Base-by-base conservation (phyloP, 352 stramenopile species). In the Phytophthora sp. region DNA sequence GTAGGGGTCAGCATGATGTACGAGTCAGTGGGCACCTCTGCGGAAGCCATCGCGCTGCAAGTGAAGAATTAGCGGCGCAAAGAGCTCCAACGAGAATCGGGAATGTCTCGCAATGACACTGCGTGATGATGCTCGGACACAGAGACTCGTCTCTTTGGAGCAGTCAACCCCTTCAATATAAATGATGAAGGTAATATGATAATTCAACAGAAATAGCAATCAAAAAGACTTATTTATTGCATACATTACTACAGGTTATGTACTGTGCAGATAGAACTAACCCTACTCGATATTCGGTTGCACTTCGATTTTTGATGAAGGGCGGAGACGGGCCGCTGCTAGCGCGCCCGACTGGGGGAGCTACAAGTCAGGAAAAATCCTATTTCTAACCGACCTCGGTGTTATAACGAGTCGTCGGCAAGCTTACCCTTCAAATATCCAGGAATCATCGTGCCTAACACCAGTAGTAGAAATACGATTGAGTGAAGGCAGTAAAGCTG, bases 1-100 rank as follows among this genome's bases (percentile, higher is more conserved):
- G 73, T 86, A 50, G 78, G 78, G 36, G 78, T 86, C n/a, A 86
- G 62, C 65, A 68, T 72, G 63, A 86, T 84, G 67, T 86, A 86
- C 52, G 75, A 69, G 63, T 84, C 41, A 11, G 53, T 55, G 38
- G 74, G 51, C 51, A 49, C 50, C 41, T 68, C 39, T 15, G 46
- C 46, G 4, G 52, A 65, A 41, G 62, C 49, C 69, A 71, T 76
- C 41, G n/a, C n/a, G 16, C 23, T 41, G 11, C 35, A 41, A 41
- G 1, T 1, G 16, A 44, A 44, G 3, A 18, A 27, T 13, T 9
- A 39, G 13, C 9, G 13, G 33, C 13, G 41, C 12, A 18, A 57
- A 12, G 16, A 52, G 44, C 44, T 54, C 59, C 49, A 45, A 31
- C 52, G 41, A 42, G 54, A 63, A 59, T 42, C 8, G 31, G 59